Conservation (phyloP, 495 filamentous ascomycete species). For the Hypoxylon lienhwacheense region DNA sequence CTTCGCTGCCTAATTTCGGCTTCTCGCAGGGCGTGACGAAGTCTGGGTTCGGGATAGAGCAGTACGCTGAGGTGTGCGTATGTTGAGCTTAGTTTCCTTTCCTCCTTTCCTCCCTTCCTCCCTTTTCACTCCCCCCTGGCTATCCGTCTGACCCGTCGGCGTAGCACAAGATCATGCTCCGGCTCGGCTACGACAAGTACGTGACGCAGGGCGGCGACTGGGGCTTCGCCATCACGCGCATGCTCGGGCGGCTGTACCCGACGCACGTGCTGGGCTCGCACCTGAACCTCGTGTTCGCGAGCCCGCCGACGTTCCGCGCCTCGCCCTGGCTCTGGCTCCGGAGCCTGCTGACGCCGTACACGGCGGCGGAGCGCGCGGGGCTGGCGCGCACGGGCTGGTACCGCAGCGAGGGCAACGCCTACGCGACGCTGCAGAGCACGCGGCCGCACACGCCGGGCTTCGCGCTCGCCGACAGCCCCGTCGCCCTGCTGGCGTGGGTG, state of each 20-base stretch:
- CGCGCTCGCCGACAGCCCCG: conserved; percentile 58
- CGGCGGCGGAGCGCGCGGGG: conserved; percentile 43
- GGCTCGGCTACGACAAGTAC: conserved; percentile 62
- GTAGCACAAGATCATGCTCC: conserved; percentile 6
- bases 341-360: conserved; percentile 40
- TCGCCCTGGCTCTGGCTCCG: conserved; percentile 46
- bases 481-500: conserved; percentile 63
- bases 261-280: conserved; percentile 59
- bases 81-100: neutral
- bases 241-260: conserved; percentile 59
- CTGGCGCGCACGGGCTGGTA: conserved; percentile 52
- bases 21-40: conserved; percentile 55
- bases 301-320: conserved; percentile 32
- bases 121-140: neutral
- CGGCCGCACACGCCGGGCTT: conserved; percentile 63
- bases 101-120: neutral
- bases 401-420: conserved; percentile 51
- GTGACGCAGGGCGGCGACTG: conserved; percentile 70
- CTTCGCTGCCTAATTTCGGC: conserved; percentile 67
- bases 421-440: conserved; percentile 54
- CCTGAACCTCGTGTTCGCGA: conserved; percentile 57
- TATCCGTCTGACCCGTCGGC: neutral
- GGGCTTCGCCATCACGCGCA: conserved; percentile 63
- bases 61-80: conserved; percentile 58
- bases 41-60: conserved; percentile 56